Base-by-base conservation (phyloP, 2,329 filamentous ascomycete genomes). In the Anthostomella pinea region DNA sequence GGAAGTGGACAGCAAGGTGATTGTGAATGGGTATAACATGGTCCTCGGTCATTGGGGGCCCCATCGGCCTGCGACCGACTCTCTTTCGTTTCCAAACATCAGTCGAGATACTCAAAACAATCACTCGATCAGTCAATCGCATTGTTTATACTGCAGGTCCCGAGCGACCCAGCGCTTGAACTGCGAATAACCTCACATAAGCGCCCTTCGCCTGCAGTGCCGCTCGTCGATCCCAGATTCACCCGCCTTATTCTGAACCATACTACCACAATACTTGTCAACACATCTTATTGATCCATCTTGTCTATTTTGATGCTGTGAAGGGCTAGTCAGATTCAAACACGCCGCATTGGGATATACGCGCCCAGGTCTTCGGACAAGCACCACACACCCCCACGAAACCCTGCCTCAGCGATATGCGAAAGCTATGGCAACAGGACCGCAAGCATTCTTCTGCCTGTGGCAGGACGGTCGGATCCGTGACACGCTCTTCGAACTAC, bases 361-460 rank as follows among this genome's bases (percentile, higher is more conserved):
- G n/a, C n/a, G n/a, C n/a, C n/a, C n/a, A n/a, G n/a, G 37, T 30
- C 33, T 32, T 35, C 25, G n/a, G 23, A 30, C 36, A 33, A 41
- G 45, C 39, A 38, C 35, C 42, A 36, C 43, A 32, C n/a, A 38
- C 32, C 38, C 28, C 29, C 20, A 43, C 18, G 41, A 46, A 41
- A 44, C 39, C 28, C 38, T 46, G 44, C 43, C 51, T 42, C 45
- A 54, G 49, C 65, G 68, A 67, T 58, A 77, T 75, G 72, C 66
- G 54, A 67, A 54, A 62, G 64, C 51, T 60, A 79, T 77, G 75
- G 69, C 72, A 53, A 62, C 67, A 51, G 62, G 61, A 54, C 64
- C 69, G 53, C 66, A 70, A 57, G 52, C 63, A 53, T 75, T 80
- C 60, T 69, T 77, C 66, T 63, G 69, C 65, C 66, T 79, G 57